Conservation (phyloP, 306 rosid genomes). For the apple (Malus domestica) region DNA sequence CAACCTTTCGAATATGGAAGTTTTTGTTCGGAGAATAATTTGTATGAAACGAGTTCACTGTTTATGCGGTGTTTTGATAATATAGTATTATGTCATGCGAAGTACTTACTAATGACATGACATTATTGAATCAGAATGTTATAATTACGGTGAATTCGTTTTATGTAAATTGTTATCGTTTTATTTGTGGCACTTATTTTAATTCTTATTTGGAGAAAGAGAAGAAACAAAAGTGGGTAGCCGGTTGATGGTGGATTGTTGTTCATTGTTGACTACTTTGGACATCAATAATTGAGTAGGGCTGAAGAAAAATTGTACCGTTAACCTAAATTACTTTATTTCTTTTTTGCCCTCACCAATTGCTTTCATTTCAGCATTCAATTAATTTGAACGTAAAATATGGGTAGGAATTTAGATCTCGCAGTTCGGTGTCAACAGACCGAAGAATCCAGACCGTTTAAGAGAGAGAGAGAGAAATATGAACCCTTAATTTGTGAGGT, state of each 20-base stretch:
- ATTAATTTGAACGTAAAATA: too few relatives aligned
- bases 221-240: not conserved
- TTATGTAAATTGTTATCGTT: not conserved
- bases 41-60: fast-evolving
- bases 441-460: fast-evolving
- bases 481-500: fast-evolving
- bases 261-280: not conserved
- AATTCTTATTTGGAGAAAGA: not conserved
- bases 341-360: not conserved
- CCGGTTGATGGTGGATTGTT: not conserved
- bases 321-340: not conserved
- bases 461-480: too few relatives aligned
- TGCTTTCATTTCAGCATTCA: not conserved
- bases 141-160: fast-evolving
- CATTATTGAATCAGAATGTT: too few relatives aligned
- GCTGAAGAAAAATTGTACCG: not conserved
- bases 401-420: too few relatives aligned
- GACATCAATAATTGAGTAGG: not conserved
- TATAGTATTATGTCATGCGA: too few relatives aligned
- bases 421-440: fast-evolving
- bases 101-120: too few relatives aligned
- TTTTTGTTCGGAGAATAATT: too few relatives aligned
- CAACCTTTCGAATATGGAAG: too few relatives aligned
- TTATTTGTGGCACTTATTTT: not conserved
- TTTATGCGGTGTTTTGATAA: fast-evolving